A percentile compares a stretch with the other conserved stretches of the same genome.
Conservation (phyloP, 371 early-diverging fungal genomes). For the Sanchytrium tribonematis region DNA sequence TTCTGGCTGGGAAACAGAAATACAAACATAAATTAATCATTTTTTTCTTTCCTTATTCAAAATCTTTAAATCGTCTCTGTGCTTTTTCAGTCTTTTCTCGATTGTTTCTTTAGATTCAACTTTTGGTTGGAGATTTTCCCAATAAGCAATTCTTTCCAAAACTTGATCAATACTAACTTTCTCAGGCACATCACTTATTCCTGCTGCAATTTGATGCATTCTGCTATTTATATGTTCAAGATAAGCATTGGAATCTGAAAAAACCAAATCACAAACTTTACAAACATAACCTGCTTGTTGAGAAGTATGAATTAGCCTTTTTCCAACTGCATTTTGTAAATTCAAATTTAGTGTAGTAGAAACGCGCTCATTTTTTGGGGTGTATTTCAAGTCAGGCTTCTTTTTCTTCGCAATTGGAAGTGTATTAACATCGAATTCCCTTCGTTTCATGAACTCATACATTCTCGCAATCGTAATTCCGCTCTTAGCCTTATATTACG, state of each 20-base stretch:
- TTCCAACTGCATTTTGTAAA: neutral
- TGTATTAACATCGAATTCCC: neutral
- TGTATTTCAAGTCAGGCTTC: neutral
- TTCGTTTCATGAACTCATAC: neutral
- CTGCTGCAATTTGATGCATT: neutral
- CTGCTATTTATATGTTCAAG: neutral
- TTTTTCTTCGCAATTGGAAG: neutral
- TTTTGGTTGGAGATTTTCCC: neutral
- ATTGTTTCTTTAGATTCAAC: neutral
- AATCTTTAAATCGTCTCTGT: no score
- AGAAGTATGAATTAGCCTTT: neutral
- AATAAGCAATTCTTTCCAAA: neutral
- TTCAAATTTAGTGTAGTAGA: neutral
- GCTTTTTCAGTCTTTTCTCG: neutral
- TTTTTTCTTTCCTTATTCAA: no score
- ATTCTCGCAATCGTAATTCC: no score
- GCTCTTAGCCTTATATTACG: no score
- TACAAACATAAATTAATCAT: no score
- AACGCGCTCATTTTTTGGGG: neutral
- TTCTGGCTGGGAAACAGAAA: no score
- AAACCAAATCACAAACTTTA: neutral
- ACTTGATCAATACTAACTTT: neutral
- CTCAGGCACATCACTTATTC: neutral
- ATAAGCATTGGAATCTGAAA: neutral
- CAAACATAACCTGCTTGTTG: neutral